Base-by-base conservation (phyloP, 2,329 filamentous ascomycete species). In the Clarireedia hainanense region DNA sequence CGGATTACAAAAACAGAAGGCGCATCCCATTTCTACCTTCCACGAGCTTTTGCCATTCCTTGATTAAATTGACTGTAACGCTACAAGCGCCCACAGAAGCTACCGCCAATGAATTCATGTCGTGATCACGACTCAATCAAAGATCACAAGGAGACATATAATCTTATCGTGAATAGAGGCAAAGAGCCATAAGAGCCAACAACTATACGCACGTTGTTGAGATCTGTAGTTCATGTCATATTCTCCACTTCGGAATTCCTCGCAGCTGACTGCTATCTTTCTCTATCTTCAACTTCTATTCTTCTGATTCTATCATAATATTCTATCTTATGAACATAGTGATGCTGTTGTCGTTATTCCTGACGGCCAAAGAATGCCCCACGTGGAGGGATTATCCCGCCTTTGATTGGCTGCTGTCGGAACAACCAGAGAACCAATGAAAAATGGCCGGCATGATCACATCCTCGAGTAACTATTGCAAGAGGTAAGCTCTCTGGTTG, bases 1-100 rank as follows among this genome's bases (percentile, higher is more conserved):
- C 39, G 12, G 17, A 46, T 43, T 9, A 45, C 17, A 10, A 50
- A 20, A 26, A 12, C 52, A 14, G 66, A 66, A 57, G 34, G 46
- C 12, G 26, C 6, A 20, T 12, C 30, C 30, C 20, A 15, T 39
- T n/a, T 6, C 24, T 20, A 9, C 17, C 5, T 26, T 4, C 1
- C 20, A 36, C 4, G 12, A 17, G 15, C 6, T 10, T 15, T 37
- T 34, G 2, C 9, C n/a, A n/a, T 47, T 53, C 14, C 1, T 1
- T 15, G 40, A 34, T 12, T 34, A 34, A 34, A 14, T 12, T 34
- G 30, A 34, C 30, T 34, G 30, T 34, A 34, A 34, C 30, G 30
- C 30, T 34, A 12, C 30, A 34, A 34, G 30, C 30, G 10, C 30
- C 4, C 10, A 4, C 30, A 9, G 10, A 34, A 34, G 30, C 5